A percentile compares a stretch with the other conserved stretches of the same genome.
phyloP scores from a whole-genome alignment of 495 filamentous ascomycete species.

The Cercophora samala region DNA sequence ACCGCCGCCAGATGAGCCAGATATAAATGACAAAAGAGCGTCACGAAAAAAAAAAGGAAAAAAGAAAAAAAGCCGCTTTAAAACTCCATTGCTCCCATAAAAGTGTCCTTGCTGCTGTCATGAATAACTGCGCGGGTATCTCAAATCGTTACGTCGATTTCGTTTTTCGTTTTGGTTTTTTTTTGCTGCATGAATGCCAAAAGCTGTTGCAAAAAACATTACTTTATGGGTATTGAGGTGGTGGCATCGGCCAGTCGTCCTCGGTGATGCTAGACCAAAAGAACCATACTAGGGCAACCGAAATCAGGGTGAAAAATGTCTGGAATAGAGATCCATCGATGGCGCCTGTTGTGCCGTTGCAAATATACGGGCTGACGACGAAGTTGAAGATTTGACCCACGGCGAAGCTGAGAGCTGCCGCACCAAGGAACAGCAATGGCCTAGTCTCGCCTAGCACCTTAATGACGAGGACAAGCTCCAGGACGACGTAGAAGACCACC shows the following conservation, averaged over 20 bases:
- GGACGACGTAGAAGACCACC: slow-evolving; percentile 73
- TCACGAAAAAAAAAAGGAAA: slow-evolving; percentile 3
- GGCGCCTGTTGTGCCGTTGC: slow-evolving; percentile 71
- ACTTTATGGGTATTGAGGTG: slow-evolving; percentile 29
- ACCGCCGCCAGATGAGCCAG: neutral
- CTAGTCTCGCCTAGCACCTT: slow-evolving; percentile 77
- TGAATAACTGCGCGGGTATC: neutral
- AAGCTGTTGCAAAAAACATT: neutral
- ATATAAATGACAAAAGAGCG: slow-evolving; percentile 7
- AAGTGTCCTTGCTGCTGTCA: slow-evolving; percentile 8
- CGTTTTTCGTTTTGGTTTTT: neutral
- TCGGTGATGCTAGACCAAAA: slow-evolving; percentile 99
- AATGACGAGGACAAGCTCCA: slow-evolving; percentile 80
- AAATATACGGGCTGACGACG: slow-evolving; percentile 86
- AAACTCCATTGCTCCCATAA: slow-evolving; percentile 12
- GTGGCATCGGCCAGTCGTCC: slow-evolving; percentile 90
- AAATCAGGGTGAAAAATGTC: slow-evolving; percentile 82
- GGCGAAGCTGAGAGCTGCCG: slow-evolving; percentile 76
- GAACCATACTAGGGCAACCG: slow-evolving; percentile 79
- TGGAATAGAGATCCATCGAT: slow-evolving; percentile 94
- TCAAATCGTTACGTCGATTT: neutral
- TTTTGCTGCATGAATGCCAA: slow-evolving; percentile 13
- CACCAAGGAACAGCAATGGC: slow-evolving; percentile 80
- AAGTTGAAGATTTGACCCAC: slow-evolving; percentile 95
- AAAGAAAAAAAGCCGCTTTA: neutral